phyloP scores from a whole-genome alignment of 768 basidiomycete species.

The Russula ochroleuca region DNA sequence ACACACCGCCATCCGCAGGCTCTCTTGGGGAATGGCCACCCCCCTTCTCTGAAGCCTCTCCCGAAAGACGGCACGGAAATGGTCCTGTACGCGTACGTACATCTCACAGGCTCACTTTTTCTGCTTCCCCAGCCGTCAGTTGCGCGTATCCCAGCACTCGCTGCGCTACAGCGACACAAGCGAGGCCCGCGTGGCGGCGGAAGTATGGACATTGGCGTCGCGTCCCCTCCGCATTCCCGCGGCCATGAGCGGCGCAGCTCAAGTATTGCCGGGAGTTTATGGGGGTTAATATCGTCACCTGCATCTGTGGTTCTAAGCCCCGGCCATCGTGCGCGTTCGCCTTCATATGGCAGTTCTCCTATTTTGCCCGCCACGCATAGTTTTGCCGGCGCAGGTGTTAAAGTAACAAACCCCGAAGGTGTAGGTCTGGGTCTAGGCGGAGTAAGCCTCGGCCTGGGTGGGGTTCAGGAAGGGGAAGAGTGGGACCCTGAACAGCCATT shows the following conservation, averaged over 20 bases:
- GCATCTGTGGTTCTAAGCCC: constrained; percentile 23
- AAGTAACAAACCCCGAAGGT: constrained; percentile 20
- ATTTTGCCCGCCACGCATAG: constrained; percentile 19
- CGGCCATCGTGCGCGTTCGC: constrained; percentile 29
- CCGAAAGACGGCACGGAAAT: constrained; percentile 43
- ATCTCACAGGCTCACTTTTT: constrained; percentile 64
- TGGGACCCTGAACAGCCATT: constrained; percentile 62
- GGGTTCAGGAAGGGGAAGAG: constrained; percentile 37
- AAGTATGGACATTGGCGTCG: constrained; percentile 71
- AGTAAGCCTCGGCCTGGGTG: constrained; percentile 24
- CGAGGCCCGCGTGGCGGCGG: constrained; percentile 62
- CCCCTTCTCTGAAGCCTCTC: constrained; percentile 15
- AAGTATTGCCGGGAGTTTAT: constrained; percentile 49
- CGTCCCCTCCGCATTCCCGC: constrained; percentile 33
- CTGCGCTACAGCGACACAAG: constrained; percentile 48
- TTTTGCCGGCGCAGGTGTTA: constrained; percentile 19
- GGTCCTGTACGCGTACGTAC: constrained; percentile 81
- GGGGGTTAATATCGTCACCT: constrained; percentile 36
- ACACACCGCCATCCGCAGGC: constrained; percentile 32
- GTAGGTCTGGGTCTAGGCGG: constrained; percentile 36
- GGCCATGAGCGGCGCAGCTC: constrained; percentile 45
- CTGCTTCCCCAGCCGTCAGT: constrained; percentile 48
- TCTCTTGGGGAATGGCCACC: constrained; percentile 28
- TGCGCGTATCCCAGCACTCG: constrained; percentile 43
- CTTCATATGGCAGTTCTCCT: constrained; percentile 26